Evolutionary conservation across 2,329 filamentous ascomycete genomes (phyloP).

Genomic region (Monilinia polystroma): DNA sequence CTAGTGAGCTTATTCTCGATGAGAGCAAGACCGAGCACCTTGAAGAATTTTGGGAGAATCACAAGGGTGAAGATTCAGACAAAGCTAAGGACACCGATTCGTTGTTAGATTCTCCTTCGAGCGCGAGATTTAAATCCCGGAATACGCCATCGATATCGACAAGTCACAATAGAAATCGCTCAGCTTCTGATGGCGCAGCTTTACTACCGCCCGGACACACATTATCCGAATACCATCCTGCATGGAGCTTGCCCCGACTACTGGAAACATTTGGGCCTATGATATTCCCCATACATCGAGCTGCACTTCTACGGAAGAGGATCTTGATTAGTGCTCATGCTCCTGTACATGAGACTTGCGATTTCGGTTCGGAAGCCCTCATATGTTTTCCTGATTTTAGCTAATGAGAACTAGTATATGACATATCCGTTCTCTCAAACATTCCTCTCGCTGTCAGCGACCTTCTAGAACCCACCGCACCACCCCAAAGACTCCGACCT

Average conservation of each 20-base stretch:
- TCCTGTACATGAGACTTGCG: slow-evolving; percentile 80
- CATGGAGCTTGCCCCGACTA: slow-evolving; percentile 74
- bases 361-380: slow-evolving; percentile 66
- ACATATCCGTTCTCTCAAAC: slow-evolving; percentile 88
- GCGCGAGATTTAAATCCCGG: slow-evolving; percentile 47
- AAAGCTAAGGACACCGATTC: slow-evolving; percentile 34
- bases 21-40: slow-evolving; percentile 61
- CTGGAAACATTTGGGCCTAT: slow-evolving; percentile 85
- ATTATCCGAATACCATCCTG: slow-evolving; percentile 78
- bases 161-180: slow-evolving; percentile 56
- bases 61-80: slow-evolving; percentile 44
- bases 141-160: slow-evolving; percentile 39
- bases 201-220: slow-evolving; percentile 61
- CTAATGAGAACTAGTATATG: slow-evolving; percentile 66
- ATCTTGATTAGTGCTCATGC: slow-evolving; percentile 84
- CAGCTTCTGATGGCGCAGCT: slow-evolving; percentile 60
- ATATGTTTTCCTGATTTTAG: slow-evolving; percentile 19
- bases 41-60: slow-evolving; percentile 76
- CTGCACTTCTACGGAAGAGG: slow-evolving; percentile 80
- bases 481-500: slow-evolving; percentile 67
- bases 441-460: slow-evolving; percentile 74
- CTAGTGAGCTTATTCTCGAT: slow-evolving; percentile 62
- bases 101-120: slow-evolving; percentile 41
- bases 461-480: slow-evolving; percentile 61
- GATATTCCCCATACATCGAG: slow-evolving; percentile 86